Conservation (phyloP, 352 stramenopile species). For the Pseudoperonospora humuli region DNA sequence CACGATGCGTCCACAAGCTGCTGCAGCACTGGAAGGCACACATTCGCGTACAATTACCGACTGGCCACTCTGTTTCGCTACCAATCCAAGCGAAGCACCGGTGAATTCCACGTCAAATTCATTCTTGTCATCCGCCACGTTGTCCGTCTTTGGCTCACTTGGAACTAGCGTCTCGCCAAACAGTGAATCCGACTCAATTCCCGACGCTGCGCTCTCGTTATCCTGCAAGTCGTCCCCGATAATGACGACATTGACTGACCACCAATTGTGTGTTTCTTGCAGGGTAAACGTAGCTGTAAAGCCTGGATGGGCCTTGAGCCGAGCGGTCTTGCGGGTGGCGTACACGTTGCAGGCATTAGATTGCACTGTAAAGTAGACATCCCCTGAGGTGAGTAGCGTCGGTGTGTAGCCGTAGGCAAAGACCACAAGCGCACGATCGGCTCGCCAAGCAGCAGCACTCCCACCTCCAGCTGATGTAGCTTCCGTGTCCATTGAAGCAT, state of each 20-base stretch:
- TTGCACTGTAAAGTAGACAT: conserved; percentile 78
- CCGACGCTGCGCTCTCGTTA: conserved; percentile 16
- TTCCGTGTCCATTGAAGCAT: conserved; percentile 6
- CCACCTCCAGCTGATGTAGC: conserved; percentile 7
- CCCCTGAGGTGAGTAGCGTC: conserved; percentile 70
- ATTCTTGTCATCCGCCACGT: conserved; percentile 14
- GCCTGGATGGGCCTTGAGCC: conserved; percentile 61
- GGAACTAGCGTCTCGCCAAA: conserved; percentile 20
- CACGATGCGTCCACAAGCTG: conserved; percentile 43
- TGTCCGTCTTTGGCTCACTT: not conserved
- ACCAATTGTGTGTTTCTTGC: conserved; percentile 75
- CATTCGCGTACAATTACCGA: conserved; percentile 72
- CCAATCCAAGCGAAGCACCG: conserved; percentile 45
- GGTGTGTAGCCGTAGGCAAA: conserved; percentile 84
- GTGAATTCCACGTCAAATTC: conserved; percentile 76
- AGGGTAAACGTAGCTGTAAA: conserved; percentile 81
- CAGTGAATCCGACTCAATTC: conserved; percentile 15
- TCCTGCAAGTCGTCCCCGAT: conserved; percentile 70
- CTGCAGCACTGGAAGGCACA: conserved; percentile 42
- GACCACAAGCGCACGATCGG: conserved; percentile 61
- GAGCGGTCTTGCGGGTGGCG: conserved; percentile 69
- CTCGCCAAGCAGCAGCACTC: conserved; percentile 36
- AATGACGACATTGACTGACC: conserved; percentile 72
- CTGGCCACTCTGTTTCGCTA: conserved; percentile 55
- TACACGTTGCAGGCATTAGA: conserved; percentile 81